These are phyloP conservation scores for Xylariaceae sp. DNA, from an alignment of 2,329 filamentous ascomycete species.

Conservation along the genomic window DNA sequence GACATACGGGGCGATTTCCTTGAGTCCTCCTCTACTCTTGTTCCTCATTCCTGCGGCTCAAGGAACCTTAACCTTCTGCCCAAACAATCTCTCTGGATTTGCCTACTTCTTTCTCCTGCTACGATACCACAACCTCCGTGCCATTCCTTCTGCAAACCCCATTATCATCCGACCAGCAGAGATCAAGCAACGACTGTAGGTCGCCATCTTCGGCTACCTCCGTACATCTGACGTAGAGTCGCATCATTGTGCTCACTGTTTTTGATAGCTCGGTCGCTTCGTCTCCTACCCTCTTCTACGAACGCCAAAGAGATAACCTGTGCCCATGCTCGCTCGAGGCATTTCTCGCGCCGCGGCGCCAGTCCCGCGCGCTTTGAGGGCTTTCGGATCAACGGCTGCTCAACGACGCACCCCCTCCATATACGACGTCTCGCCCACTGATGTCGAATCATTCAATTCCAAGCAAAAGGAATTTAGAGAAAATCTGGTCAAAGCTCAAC, in stretches of 20 bases:
- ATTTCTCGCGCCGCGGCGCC: conserved; percentile 43
- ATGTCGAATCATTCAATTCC: conserved; percentile 69
- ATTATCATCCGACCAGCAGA: too few relatives aligned
- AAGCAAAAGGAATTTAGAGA: conserved; percentile 86
- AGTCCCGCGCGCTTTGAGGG: conserved; percentile 46
- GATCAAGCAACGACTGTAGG: too few relatives aligned
- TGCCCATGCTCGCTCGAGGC: conserved; percentile 46
- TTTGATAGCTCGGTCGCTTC: too few relatives aligned
- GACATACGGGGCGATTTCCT: neutral
- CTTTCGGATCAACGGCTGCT: conserved; percentile 51
- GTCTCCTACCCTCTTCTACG: neutral
- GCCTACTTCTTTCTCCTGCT: too few relatives aligned
- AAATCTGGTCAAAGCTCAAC: conserved; percentile 68
- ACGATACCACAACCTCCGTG: too few relatives aligned
- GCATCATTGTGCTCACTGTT: too few relatives aligned
- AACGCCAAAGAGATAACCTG: conserved; percentile 6
- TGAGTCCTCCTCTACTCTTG: too few relatives aligned
- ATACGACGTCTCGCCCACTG: conserved; percentile 72
- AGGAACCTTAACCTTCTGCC: neutral
- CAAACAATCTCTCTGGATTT: too few relatives aligned
- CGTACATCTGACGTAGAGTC: too few relatives aligned
- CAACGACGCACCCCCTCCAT: conserved; percentile 63
- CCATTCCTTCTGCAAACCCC: too few relatives aligned
- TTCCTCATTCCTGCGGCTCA: neutral
- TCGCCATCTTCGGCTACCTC: too few relatives aligned